Conservation (phyloP, 768 basidiomycete genomes). For the Lactifluus subvellereus region DNA sequence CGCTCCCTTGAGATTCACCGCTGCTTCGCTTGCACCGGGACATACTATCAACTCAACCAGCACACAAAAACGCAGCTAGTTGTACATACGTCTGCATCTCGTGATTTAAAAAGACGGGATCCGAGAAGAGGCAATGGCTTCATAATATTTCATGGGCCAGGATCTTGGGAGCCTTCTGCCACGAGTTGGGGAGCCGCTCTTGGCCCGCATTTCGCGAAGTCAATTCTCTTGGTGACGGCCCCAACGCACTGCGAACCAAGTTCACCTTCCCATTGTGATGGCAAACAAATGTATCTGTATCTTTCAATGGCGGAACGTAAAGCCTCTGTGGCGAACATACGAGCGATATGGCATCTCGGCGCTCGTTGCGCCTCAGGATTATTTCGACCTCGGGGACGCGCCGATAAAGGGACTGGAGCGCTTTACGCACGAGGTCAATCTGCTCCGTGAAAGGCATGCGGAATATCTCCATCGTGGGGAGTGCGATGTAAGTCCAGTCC, state of each 20-base stretch:
- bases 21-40: too few relatives aligned
- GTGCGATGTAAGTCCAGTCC: constrained; percentile 18
- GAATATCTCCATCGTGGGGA: constrained; percentile 6
- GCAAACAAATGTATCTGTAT: not conserved
- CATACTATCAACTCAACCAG: not conserved
- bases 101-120: not conserved
- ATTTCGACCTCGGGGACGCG: not conserved
- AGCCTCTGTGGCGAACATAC: not conserved
- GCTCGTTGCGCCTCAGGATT: not conserved
- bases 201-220: not conserved
- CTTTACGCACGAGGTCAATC: constrained; percentile 9
- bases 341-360: too few relatives aligned
- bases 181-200: too few relatives aligned
- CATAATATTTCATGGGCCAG: not conserved
- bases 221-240: not conserved
- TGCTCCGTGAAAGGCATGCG: constrained; percentile 6
- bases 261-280: not conserved
- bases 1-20: too few relatives aligned
- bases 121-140: not conserved
- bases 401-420: not conserved
- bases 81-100: not conserved
- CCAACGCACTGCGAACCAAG: not conserved
- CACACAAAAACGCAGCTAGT: not conserved
- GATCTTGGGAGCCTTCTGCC: too few relatives aligned
- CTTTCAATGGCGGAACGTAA: too few relatives aligned